These are phyloP conservation scores for Larix kaempferi DNA, from an alignment of 75 land plant genomes.

Conservation along the genomic window DNA sequence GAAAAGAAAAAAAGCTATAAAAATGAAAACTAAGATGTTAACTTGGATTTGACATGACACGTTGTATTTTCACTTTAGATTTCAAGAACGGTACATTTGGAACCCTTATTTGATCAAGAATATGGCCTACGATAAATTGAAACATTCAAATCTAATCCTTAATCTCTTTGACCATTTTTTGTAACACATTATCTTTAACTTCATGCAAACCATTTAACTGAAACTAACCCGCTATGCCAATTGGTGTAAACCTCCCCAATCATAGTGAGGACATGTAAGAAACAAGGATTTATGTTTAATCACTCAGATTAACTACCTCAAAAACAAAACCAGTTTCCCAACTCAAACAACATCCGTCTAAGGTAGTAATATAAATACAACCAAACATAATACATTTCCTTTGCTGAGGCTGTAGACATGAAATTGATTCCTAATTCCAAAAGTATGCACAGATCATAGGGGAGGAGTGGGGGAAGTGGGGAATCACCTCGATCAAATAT, in stretches of 20 bases:
- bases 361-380: neutral
- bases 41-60: neutral
- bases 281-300: too few relatives aligned
- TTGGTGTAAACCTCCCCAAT: too few relatives aligned
- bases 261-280: too few relatives aligned
- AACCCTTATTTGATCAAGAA: neutral
- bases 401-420: neutral
- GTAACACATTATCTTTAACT: neutral
- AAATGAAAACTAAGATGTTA: neutral
- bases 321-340: neutral
- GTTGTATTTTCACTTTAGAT: neutral
- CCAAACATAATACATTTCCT: neutral
- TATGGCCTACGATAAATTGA: neutral
- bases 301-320: too few relatives aligned
- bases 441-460: too few relatives aligned
- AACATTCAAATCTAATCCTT: neutral
- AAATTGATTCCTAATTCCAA: too few relatives aligned
- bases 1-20: neutral
- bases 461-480: neutral
- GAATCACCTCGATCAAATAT: slow-evolving; percentile 66
- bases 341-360: neutral
- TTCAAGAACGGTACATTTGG: neutral
- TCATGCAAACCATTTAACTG: neutral
- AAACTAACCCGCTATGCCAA: neutral
- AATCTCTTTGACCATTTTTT: neutral